Percentiles rank a stretch among this genome's conserved stretches.
Conservation (phyloP, 2,329 filamentous ascomycete species). For the Magnaporthiopsis poae region DNA sequence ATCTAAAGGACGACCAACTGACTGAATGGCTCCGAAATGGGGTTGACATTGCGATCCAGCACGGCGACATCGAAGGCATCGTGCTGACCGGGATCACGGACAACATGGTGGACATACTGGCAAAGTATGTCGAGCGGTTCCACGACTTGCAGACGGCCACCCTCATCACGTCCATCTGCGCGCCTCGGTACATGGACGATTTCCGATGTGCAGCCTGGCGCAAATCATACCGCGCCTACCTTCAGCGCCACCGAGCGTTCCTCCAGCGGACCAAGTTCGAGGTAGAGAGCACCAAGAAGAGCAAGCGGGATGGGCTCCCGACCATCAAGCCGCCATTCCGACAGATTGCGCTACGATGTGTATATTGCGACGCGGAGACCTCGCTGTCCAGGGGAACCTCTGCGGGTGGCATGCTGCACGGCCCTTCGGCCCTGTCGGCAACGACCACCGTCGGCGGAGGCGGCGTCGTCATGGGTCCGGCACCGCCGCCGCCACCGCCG, state of each 20-base stretch:
- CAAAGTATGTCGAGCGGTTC: slow-evolving; percentile 65
- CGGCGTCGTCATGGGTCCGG: slow-evolving; percentile 11
- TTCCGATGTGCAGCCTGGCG: slow-evolving; percentile 67
- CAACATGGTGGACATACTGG: slow-evolving; percentile 62
- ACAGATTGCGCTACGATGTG: slow-evolving; percentile 66
- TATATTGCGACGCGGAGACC: slow-evolving; percentile 60
- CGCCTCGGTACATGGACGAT: slow-evolving; percentile 68
- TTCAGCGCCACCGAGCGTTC: slow-evolving; percentile 64
- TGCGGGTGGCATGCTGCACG: slow-evolving; percentile 7
- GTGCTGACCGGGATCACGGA: slow-evolving; percentile 70
- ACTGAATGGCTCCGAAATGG: slow-evolving; percentile 59
- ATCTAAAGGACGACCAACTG: slow-evolving; percentile 52
- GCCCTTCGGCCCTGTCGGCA: not conserved
- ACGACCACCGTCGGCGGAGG: slow-evolving; percentile 1
- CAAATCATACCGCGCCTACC: slow-evolving; percentile 58
- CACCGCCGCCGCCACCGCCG: slow-evolving; percentile 11
- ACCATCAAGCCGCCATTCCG: slow-evolving; percentile 54
- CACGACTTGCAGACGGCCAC: slow-evolving; percentile 72
- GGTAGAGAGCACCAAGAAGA: slow-evolving; percentile 62
- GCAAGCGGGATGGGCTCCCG: slow-evolving; percentile 53
- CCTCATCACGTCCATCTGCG: slow-evolving; percentile 62
- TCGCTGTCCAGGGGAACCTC: slow-evolving; percentile 33
- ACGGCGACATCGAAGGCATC: slow-evolving; percentile 67
- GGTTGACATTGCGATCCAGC: slow-evolving; percentile 48
- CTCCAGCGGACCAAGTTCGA: slow-evolving; percentile 69